These are phyloP conservation scores for Nothopassalora personata DNA, from an alignment of 2,329 filamentous ascomycete genomes.

Conservation along the genomic window DNA sequence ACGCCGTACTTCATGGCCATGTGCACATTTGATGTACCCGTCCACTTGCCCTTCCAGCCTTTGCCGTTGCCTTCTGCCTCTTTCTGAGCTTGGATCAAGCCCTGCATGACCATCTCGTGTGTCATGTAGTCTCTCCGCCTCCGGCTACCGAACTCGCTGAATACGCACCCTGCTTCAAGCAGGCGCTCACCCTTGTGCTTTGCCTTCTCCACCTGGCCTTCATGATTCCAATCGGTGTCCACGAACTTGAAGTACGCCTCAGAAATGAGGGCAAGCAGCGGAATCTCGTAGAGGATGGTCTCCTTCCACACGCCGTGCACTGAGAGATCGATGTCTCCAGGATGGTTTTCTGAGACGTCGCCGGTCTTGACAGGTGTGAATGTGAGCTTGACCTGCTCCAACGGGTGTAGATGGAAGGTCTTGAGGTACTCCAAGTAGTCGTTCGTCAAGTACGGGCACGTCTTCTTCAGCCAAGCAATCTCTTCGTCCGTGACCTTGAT, in stretches of 20 bases:
- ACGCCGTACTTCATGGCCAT: constrained; percentile 90
- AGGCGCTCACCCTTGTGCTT: constrained; percentile 73
- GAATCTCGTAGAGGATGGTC: constrained; percentile 97
- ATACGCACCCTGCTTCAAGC: constrained; percentile 74
- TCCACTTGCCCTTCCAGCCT: constrained; percentile 66
- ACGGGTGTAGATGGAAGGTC: constrained; percentile 73
- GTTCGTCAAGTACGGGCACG: constrained; percentile 73
- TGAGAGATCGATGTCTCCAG: constrained; percentile 70
- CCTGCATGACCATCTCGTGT: constrained; percentile 84
- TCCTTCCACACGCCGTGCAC: constrained; percentile 85
- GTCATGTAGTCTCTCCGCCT: constrained; percentile 90
- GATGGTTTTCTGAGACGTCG: constrained; percentile 49
- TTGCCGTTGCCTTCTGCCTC: constrained; percentile 54
- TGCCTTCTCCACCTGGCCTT: constrained; percentile 79
- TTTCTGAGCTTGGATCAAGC: constrained; percentile 71
- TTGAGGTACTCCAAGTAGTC: constrained; percentile 77
- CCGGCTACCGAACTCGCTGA: constrained; percentile 91
- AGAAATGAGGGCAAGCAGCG: constrained; percentile 81
- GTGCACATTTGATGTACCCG: constrained; percentile 93
- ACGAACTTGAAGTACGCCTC: constrained; percentile 98
- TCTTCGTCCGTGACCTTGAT: constrained; percentile 76
- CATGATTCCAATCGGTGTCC: constrained; percentile 86
- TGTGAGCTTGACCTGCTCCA: constrained; percentile 68
- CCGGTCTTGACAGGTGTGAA: constrained; percentile 59
- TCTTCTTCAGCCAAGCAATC: constrained; percentile 67